Evolutionary conservation across 2,329 filamentous ascomycete species (phyloP), one percentile per base, ranked within the genome.

Genomic region (Cytospora mali): DNA sequence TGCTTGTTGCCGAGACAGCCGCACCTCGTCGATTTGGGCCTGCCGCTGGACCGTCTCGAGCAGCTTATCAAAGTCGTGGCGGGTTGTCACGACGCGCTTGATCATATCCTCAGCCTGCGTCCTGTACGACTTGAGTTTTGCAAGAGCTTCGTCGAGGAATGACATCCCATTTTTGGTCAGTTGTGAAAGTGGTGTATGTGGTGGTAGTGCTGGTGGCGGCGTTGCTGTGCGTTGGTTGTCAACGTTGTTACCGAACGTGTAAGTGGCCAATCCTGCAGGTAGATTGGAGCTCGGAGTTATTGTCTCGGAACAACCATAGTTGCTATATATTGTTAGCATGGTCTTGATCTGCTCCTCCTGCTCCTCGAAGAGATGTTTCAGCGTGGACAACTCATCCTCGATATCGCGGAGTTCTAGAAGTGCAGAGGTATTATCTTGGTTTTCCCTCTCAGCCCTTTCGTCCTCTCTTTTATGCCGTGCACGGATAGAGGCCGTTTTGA

Each of bases 401-500:
- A 63, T 54, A 29, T 63, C 61, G 29, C 51, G 61, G 16, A 63
- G 61, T 21, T 63, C 61, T 11, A 63, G 56, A 4, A 63, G 52
- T 2, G 56, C 57, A 6, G 61, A 63, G 7, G 61, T 63, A 9
- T 55, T 61, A 14, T 61, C 57, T 6, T 51, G 25, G 10, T 61
- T 61, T 23, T 63, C 61, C n/a, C n/a, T 55, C 18, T 61, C 57
- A 6, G 61, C 61, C 18, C 39, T 50, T 16, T 63, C 61, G 6
- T 75, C 75, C 57, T 79, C 77, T 46, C 73, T 73, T 46, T 73
- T 74, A 65, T 78, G 76, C 0, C 76, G 72, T 1, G 73, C 74
- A 18, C 76, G 72, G 58, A 78, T 78, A 1, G 72, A 75, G 3
- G 72, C 69, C 7, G 72, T 73, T 31, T 80, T 76, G 39, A 74